Evolutionary conservation across 2,329 filamentous ascomycete species (phyloP), one percentile per base, ranked within the genome.

Genomic region (Chaetomiaceae sp.): DNA sequence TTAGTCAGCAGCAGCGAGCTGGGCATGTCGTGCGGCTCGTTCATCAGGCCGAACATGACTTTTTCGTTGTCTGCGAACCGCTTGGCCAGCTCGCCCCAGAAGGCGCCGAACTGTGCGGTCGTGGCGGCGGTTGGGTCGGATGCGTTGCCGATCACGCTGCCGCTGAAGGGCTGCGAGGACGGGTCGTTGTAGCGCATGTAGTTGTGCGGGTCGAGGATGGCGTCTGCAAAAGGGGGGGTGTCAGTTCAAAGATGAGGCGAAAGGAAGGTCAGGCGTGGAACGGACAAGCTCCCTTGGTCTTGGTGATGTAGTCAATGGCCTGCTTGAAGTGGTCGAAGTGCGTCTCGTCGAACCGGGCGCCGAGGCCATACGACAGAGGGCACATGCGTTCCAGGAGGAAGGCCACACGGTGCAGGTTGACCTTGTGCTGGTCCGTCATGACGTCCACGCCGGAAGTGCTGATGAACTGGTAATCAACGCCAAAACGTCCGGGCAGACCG

Each of bases 181-280:
- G 76, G 76, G 58, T 79, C 69, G 57, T 77, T 77, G 63, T 79
- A 79, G 4, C 75, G 69, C 76, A 78, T 78, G 61, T 78, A 76
- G 62, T 77, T 78, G 65, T 78, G 76, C 2, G 75, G 75, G 60
- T 78, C 75, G 2, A 79, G 64, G 54, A 79, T 75, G 9, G 69
- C 70, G 56, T 78, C 68, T 63, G 27, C 2, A 11, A 21, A 18
- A 4, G 14, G 5, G 14, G 18, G n/a, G 5, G 4, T 18, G 21
- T 55, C 11, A 54, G 51, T 33, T 21, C 11, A 6, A 4, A 4
- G 23, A n/a, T n/a, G n/a, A n/a, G 7, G 2, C 18, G 20, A 18
- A 5, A 30, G 38, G 8, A 20, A 25, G 18, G 5, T 32, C 5
- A 34, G 2, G 7, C 3, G 21, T 5, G 20, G 5, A 18, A 51